A percentile compares a stretch with the other conserved stretches of the same genome.
Conservation (phyloP, 225 moss, liverwort and hornwort species). For the Bryum argenteum region DNA sequence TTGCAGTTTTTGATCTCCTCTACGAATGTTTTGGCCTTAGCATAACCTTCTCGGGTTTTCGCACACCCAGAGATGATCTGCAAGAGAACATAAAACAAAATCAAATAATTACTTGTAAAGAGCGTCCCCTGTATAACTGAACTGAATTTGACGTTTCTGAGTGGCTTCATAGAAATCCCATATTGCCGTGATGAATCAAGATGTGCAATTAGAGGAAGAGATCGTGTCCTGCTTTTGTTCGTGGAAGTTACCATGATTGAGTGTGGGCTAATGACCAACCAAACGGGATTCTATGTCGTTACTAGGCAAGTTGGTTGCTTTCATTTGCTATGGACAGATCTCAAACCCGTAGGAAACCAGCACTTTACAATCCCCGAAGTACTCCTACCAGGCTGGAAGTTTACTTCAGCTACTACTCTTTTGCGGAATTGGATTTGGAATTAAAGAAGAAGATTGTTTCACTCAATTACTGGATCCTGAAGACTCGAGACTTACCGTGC, state of each 20-base stretch:
- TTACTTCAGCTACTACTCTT: neutral
- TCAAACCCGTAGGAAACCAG: neutral
- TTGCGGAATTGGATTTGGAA: neutral
- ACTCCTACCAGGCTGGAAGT: too few relatives aligned
- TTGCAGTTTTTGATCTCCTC: constrained; percentile 57
- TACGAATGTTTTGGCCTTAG: constrained; percentile 60
- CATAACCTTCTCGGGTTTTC: constrained; percentile 68
- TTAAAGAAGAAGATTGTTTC: neutral
- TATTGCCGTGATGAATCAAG: too few relatives aligned
- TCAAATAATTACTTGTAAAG: neutral
- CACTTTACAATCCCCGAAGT: neutral
- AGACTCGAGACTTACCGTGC: constrained; percentile 54
- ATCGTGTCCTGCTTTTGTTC: too few relatives aligned
- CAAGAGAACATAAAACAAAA: constrained; percentile 6
- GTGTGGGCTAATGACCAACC: neutral
- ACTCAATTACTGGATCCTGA: neutral
- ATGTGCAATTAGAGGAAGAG: too few relatives aligned
- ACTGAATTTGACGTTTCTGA: too few relatives aligned
- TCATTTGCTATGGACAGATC: neutral
- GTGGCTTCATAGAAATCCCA: neutral
- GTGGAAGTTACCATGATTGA: neutral
- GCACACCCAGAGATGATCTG: constrained; percentile 82
- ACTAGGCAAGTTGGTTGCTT: neutral
- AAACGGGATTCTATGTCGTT: neutral
- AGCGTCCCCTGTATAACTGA: neutral